Conservation (phyloP, 352 stramenopile species). For the Peronospora belbahrii region DNA sequence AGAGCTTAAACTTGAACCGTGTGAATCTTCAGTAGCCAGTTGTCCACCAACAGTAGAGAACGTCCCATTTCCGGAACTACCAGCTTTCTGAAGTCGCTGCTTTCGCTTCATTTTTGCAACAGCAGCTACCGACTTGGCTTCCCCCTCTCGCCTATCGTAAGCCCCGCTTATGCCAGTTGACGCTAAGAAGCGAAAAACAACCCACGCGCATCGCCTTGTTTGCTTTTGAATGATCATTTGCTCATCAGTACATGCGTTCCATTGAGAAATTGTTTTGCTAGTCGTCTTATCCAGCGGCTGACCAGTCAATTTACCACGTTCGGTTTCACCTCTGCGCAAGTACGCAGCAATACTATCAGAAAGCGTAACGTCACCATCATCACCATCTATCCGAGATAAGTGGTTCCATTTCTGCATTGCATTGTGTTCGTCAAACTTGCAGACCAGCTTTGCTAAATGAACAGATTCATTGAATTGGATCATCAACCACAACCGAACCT, state of each 20-base stretch:
- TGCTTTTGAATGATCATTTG: constrained; percentile 64
- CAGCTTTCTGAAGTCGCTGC: constrained; percentile 41
- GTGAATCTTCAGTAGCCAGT: constrained; percentile 5
- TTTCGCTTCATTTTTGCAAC: constrained; percentile 71
- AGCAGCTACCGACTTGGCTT: constrained; percentile 56
- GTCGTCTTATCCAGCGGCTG: constrained; percentile 8
- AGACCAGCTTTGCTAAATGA: constrained; percentile 32
- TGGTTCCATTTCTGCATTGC: constrained; percentile 24
- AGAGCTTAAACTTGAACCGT: constrained; percentile 23
- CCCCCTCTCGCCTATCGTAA: constrained; percentile 60
- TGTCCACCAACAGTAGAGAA: constrained; percentile 5
- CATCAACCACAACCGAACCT: constrained; percentile 25
- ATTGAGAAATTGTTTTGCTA: constrained; percentile 28
- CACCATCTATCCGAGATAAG: constrained; percentile 17
- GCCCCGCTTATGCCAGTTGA: constrained; percentile 62
- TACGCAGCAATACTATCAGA: constrained; percentile 23
- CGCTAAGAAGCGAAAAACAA: constrained; percentile 76
- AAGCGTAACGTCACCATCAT: constrained; percentile 26
- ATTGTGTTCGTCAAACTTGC: constrained; percentile 33
- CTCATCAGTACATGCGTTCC: constrained; percentile 56
- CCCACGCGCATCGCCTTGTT: constrained; percentile 61
- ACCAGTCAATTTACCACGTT: background rate
- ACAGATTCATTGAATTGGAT: constrained; percentile 20
- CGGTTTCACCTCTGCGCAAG: constrained; percentile 3
- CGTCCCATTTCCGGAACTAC: constrained; percentile 8